A percentile compares a stretch with the other conserved stretches of the same genome.
Evolutionary conservation across 2,329 filamentous ascomycete species (phyloP).

Genomic region (Colletotrichum musae): DNA sequence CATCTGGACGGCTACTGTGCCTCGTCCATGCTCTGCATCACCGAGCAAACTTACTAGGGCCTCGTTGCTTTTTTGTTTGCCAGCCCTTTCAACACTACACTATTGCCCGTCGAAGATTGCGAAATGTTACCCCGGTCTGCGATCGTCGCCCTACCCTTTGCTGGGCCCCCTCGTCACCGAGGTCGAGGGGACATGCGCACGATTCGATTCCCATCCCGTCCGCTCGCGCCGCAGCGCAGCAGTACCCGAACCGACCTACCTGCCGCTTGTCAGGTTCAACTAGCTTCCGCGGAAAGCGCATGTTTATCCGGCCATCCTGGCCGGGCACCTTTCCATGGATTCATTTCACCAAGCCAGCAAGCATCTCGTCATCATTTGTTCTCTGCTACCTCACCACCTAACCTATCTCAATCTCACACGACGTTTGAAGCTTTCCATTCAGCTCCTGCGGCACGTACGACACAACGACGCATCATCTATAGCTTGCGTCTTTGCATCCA

Average conservation of each 20-base stretch:
- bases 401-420: neutral
- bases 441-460: conserved; percentile 21
- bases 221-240: conserved; percentile 29
- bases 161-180: conserved; percentile 12
- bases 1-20: conserved; percentile 13
- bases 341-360: neutral
- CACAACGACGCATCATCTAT: neutral
- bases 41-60: conserved; percentile 14
- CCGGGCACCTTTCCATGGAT: neutral
- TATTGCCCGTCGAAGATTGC: conserved; percentile 14
- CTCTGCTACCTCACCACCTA: neutral
- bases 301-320: conserved; percentile 22
- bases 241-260: neutral
- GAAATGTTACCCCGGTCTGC: conserved; percentile 1
- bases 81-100: conserved; percentile 15
- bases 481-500: conserved; percentile 3
- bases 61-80: conserved; percentile 23
- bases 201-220: conserved; percentile 36
- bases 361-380: neutral
- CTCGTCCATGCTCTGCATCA: conserved; percentile 3
- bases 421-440: conserved; percentile 10
- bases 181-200: conserved; percentile 19
- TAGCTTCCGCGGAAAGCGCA: conserved; percentile 24
- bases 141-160: conserved; percentile 29
- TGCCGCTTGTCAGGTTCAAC: conserved; percentile 20